Percentiles rank a stretch among this genome's conserved stretches.
Evolutionary conservation across 495 filamentous ascomycete species (phyloP).

Genomic region (Cetradonia linearis): DNA sequence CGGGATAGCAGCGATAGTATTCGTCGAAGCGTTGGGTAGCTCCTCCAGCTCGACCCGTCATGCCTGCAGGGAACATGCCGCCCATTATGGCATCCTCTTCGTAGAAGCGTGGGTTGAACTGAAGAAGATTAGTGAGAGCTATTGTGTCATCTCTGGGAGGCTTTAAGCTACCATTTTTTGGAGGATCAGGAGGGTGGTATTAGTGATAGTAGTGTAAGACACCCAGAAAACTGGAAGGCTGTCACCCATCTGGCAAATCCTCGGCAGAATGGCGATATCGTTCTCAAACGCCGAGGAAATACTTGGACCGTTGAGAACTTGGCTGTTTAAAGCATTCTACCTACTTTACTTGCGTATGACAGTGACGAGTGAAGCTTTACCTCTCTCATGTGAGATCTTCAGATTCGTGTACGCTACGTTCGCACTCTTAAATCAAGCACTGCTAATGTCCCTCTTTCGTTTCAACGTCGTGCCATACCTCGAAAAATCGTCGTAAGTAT

Average conservation of each 20-base stretch:
- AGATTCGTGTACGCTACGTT: too few relatives aligned
- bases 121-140: conserved; percentile 14
- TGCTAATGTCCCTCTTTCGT: too few relatives aligned
- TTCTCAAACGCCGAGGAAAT: too few relatives aligned
- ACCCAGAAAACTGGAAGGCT: not conserved
- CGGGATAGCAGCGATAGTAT: conserved; percentile 91
- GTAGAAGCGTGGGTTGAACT: conserved; percentile 47
- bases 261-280: too few relatives aligned
- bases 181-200: not conserved
- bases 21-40: conserved; percentile 76
- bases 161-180: not conserved
- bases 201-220: not conserved
- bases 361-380: too few relatives aligned
- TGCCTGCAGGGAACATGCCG: conserved; percentile 34
- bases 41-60: conserved; percentile 29
- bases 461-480: too few relatives aligned
- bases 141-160: not conserved
- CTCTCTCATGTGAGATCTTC: too few relatives aligned
- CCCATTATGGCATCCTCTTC: conserved; percentile 50
- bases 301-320: too few relatives aligned
- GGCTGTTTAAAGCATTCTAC: too few relatives aligned
- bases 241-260: not conserved
- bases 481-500: too few relatives aligned
- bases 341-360: too few relatives aligned
- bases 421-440: too few relatives aligned